Evolutionary conservation across 2,329 filamentous ascomycete genomes (phyloP).

Genomic region (Penicillium fuscoglaucum): DNA sequence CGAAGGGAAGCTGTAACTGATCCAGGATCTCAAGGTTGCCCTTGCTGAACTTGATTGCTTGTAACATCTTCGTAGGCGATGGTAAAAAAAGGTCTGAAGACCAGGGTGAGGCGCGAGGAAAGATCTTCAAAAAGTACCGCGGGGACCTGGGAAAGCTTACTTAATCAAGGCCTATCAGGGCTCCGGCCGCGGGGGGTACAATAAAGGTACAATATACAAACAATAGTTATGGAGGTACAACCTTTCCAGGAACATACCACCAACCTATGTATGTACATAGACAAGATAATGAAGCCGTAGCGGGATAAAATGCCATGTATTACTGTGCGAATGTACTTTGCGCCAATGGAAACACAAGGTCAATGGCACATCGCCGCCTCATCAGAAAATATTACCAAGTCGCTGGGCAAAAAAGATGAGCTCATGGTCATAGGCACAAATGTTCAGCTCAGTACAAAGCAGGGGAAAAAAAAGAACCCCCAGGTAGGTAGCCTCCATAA

Average conservation of each 20-base stretch:
- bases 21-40: conserved; percentile 62
- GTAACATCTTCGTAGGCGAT: conserved; percentile 51
- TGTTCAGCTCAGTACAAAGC: background rate
- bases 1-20: conserved; percentile 62
- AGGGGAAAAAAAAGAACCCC: background rate
- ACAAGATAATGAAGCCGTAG: background rate
- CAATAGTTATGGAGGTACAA: background rate
- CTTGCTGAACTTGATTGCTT: conserved; percentile 61
- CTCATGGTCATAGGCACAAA: background rate
- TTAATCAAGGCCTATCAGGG: conserved; percentile 1
- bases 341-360: background rate
- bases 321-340: background rate
- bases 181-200: background rate
- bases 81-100: conserved; percentile 1
- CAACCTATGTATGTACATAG: background rate
- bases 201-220: background rate
- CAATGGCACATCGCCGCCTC: background rate
- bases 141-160: conserved; percentile 1
- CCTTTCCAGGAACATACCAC: background rate
- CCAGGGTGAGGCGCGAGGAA: background rate
- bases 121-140: conserved; percentile 1
- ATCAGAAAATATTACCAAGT: background rate
- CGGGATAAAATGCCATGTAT: background rate
- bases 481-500: background rate
- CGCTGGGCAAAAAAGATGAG: background rate